Evolutionary conservation across 768 basidiomycete genomes (phyloP).

Genomic region (Suillus americanus): DNA sequence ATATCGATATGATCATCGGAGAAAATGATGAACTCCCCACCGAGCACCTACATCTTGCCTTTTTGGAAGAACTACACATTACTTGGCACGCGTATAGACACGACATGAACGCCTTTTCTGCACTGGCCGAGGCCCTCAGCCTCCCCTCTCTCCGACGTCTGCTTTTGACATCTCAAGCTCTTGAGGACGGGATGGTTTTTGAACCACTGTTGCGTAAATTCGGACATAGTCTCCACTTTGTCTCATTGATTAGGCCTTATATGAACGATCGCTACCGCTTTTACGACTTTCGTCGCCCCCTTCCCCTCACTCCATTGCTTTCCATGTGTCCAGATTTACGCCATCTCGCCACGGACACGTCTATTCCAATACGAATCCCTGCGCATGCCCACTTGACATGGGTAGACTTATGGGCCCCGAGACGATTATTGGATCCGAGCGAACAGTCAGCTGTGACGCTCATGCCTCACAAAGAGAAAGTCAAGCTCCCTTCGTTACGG

Average conservation of each 20-base stretch:
- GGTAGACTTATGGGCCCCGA: not conserved
- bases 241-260: not conserved
- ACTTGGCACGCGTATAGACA: not conserved
- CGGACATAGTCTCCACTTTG: not conserved
- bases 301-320: not conserved
- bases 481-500: not conserved
- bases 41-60: not conserved
- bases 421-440: not conserved
- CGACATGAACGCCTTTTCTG: not conserved
- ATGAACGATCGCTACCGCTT: not conserved
- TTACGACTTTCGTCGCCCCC: not conserved
- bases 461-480: not conserved
- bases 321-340: not conserved
- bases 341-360: not conserved
- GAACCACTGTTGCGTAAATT: not conserved
- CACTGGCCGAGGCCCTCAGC: not conserved
- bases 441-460: not conserved
- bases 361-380: not conserved
- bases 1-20: not conserved
- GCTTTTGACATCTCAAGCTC: not conserved
- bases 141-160: not conserved
- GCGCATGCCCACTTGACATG: not conserved
- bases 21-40: not conserved
- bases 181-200: not conserved
- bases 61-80: not conserved